Evolutionary conservation across 164 flowering plant species (phyloP).

Genomic region (Saururus chinensis): DNA sequence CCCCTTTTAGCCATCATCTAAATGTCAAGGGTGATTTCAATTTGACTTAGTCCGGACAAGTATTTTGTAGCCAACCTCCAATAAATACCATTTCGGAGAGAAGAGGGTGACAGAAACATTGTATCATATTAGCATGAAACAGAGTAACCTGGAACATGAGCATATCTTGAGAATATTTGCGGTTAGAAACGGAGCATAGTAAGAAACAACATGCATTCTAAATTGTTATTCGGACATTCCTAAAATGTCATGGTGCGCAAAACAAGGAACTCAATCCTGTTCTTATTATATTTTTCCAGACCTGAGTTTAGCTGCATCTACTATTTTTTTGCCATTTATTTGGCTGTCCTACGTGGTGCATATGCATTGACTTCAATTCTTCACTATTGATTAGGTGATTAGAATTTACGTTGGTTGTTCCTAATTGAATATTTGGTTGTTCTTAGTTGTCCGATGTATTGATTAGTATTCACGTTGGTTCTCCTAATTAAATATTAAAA

Average conservation of each 20-base stretch:
- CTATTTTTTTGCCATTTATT: not conserved
- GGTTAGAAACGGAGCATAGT: not conserved
- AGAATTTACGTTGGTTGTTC: too few species aligned
- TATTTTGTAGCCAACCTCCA: not conserved
- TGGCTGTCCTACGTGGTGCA: not conserved
- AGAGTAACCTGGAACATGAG: slow-evolving; percentile 4
- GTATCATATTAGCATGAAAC: too few species aligned
- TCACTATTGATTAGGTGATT: too few species aligned
- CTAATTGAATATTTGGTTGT: too few species aligned
- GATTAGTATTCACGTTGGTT: too few species aligned
- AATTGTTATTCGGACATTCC: not conserved
- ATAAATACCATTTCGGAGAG: not conserved
- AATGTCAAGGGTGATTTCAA: not conserved
- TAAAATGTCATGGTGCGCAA: not conserved
- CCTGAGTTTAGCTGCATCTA: not conserved
- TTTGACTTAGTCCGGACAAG: not conserved
- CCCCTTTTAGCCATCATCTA: not conserved
- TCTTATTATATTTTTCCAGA: not conserved
- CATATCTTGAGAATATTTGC: not conserved
- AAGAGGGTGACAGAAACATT: not conserved
- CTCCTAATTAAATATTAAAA: too few species aligned
- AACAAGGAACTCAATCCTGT: not conserved
- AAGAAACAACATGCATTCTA: not conserved
- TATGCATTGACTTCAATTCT: too few species aligned
- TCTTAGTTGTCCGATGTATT: too few species aligned